These are phyloP conservation scores for Neopestalotiopsis sp. DNA, from an alignment of 2,329 filamentous ascomycete species.

Conservation along the genomic window DNA sequence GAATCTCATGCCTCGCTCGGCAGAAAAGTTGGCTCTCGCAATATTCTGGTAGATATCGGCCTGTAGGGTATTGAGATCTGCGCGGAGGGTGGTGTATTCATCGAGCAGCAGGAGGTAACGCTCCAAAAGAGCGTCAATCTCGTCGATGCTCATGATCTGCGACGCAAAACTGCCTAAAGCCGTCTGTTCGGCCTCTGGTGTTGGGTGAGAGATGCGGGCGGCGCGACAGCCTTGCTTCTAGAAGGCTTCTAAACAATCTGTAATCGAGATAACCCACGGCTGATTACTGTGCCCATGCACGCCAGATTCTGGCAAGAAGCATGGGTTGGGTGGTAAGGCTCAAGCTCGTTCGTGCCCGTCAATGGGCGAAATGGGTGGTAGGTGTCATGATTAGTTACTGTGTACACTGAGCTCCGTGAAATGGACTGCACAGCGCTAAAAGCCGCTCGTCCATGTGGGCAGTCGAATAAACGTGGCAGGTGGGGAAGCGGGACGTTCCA, in stretches of 20 bases:
- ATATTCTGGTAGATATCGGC: slow-evolving; percentile 63
- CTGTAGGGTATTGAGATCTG: slow-evolving; percentile 59
- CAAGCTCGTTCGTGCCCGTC: not conserved
- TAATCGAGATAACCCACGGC: not conserved
- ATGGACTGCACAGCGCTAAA: slow-evolving; percentile 5
- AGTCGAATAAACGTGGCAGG: slow-evolving; percentile 6
- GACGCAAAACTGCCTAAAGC: not conserved
- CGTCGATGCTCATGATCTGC: slow-evolving; percentile 35
- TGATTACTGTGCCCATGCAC: not conserved
- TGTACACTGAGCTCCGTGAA: not conserved
- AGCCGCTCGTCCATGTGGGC: not conserved
- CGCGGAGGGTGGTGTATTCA: slow-evolving; percentile 67
- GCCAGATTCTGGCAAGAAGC: not conserved
- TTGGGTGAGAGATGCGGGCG: not conserved
- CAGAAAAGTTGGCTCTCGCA: slow-evolving; percentile 77
- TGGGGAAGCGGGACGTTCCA: not conserved
- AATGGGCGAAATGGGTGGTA: not conserved
- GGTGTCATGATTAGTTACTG: not conserved
- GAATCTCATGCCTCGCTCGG: slow-evolving; percentile 67
- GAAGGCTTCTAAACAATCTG: not conserved
- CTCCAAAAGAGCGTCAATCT: slow-evolving; percentile 68
- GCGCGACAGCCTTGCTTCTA: not conserved
- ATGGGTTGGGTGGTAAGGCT: not conserved
- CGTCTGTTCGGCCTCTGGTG: not conserved
- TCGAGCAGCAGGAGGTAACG: slow-evolving; percentile 71